These are phyloP conservation scores for Lentinula guzmanii DNA, from an alignment of 768 basidiomycete species.

Conservation along the genomic window DNA sequence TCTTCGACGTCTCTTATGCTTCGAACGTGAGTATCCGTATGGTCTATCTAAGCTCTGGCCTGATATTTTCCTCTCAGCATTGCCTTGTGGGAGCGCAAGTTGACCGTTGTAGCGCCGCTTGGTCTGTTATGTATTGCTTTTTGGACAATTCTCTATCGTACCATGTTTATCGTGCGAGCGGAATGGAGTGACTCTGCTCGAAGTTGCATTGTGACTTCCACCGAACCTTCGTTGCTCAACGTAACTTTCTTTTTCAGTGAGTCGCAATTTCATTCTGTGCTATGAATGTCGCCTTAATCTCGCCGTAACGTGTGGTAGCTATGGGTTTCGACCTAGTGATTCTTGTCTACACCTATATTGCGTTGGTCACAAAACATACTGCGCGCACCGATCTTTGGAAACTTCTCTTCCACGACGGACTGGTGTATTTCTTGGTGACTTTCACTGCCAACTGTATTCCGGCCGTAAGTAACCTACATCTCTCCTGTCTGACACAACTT, in stretches of 20 bases:
- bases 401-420: constrained; percentile 66
- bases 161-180: constrained; percentile 62
- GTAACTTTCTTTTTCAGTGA: constrained; percentile 66
- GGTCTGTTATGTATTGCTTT: constrained; percentile 53
- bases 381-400: constrained; percentile 58
- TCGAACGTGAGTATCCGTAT: constrained; percentile 44
- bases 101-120: constrained; percentile 42
- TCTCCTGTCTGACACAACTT: constrained; percentile 1
- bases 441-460: constrained; percentile 64
- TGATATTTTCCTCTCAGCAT: constrained; percentile 31
- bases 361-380: constrained; percentile 46
- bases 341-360: constrained; percentile 46
- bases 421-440: constrained; percentile 63
- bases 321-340: constrained; percentile 67
- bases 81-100: constrained; percentile 64
- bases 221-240: constrained; percentile 53
- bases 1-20: constrained; percentile 67
- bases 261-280: constrained; percentile 18
- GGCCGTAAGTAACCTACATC: constrained; percentile 41
- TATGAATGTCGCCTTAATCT: not conserved
- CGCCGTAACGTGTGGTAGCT: constrained; percentile 29
- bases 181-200: constrained; percentile 35
- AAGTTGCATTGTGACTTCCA: constrained; percentile 46
- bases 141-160: constrained; percentile 62
- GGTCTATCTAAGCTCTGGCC: not conserved